Evolutionary conservation across 2,329 filamentous ascomycete genomes (phyloP), one percentile per base, ranked within the genome.

Genomic region (Ophiostoma piceae): DNA sequence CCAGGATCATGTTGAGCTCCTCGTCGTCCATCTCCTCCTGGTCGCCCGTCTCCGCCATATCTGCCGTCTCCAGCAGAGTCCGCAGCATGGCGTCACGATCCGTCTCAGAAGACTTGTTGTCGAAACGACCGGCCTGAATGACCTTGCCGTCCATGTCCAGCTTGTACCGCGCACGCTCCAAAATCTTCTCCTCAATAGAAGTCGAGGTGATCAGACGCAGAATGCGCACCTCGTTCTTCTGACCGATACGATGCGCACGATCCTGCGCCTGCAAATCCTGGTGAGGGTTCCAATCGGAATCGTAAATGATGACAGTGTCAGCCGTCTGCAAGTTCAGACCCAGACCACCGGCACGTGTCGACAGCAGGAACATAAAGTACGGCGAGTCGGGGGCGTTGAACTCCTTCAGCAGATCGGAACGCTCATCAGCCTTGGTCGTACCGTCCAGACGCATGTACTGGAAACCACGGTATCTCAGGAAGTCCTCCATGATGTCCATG

Each of bases 401-500:
- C 62, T 91, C 84, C 76, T 87, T 90, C 71, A 99, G 82, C 70
- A 99, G 84, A 68, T 97, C 93, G 1, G 94, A 97, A 74, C 95
- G 92, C 80, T 99, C 95, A 77, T 99, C 95, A 0, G 95, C 94
- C 79, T 99, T 99, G 65, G 95, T 99, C 0, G 93, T 95, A 82
- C 95, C 95, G 77, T 99, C 95, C 71, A 99, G 84, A 78, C 95
- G 93, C 74, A 99, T 85, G 78, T 96, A 99, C 76, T 91, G 85
- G 74, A 97, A 84, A 66, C 90, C 90, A 73, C 92, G 87, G 76
- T 92, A 90, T 3, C 94, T 90, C 73, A 99, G 81, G 79, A 96
- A 99, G 78, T 99, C 95, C 76, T 99, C 95, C 95, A 99, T 98
- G 77, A 99, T 99, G 80, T 99, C 97, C 95, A 99, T 99, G 78